Evolutionary conservation across 169 alveolate species (phyloP).

Genomic region (Plasmodium malariae): DNA sequence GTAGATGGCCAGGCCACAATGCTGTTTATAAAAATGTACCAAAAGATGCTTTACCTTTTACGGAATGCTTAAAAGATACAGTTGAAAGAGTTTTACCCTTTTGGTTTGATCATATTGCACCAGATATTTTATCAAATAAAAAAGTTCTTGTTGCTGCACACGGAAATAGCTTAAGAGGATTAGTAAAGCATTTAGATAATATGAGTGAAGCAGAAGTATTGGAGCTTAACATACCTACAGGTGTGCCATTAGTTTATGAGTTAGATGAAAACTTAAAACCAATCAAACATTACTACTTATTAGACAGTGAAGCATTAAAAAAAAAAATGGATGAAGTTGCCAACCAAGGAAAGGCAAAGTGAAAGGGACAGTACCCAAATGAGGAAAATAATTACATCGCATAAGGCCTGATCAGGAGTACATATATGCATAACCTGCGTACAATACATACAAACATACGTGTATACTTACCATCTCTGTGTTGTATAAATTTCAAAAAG

Average conservation of each 20-base stretch:
- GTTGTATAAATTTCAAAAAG: no score
- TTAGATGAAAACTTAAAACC: conserved; percentile 93
- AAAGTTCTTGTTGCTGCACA: conserved; percentile 97
- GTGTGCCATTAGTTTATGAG: conserved; percentile 97
- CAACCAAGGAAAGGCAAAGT: conserved; percentile 94
- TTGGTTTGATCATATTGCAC: conserved; percentile 96
- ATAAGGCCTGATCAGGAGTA: background rate
- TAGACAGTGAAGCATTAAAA: conserved; percentile 90
- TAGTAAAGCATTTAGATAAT: conserved; percentile 95
- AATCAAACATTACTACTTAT: conserved; percentile 92
- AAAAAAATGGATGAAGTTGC: conserved; percentile 95
- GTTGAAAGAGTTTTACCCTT: conserved; percentile 96
- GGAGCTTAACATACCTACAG: conserved; percentile 97
- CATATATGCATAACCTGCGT: background rate
- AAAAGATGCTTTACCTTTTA: conserved; percentile 93
- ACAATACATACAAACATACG: background rate
- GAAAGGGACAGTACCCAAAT: conserved; percentile 38
- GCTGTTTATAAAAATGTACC: conserved; percentile 90
- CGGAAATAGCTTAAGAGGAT: conserved; percentile 98
- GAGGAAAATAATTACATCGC: background rate
- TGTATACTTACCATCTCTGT: no score
- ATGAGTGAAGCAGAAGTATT: conserved; percentile 95
- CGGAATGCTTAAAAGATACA: conserved; percentile 96
- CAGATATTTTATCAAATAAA: conserved; percentile 92
- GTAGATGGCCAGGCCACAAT: conserved; percentile 93